A percentile compares a stretch with the other conserved stretches of the same genome.
Conservation (phyloP, 495 filamentous ascomycete species). For the Cenococcum geophilum region DNA sequence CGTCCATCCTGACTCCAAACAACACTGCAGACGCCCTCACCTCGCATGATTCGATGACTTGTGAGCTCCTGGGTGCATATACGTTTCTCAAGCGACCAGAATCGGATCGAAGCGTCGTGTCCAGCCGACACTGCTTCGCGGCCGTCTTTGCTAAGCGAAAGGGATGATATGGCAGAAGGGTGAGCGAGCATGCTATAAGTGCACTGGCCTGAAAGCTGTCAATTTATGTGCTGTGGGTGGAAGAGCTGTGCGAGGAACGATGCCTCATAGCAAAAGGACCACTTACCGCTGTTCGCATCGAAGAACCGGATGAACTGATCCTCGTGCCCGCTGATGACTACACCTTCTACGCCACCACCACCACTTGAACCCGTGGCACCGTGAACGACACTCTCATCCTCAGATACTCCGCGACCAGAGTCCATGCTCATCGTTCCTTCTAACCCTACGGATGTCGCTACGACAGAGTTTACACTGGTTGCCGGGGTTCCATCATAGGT, state of each 20-base stretch:
- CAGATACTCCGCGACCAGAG: slow-evolving; percentile 52
- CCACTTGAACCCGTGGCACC: slow-evolving; percentile 79
- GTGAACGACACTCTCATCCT: slow-evolving; percentile 62
- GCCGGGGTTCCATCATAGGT: slow-evolving; percentile 81
- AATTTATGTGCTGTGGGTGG: background rate
- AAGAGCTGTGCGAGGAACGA: background rate
- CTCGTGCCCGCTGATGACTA: slow-evolving; percentile 91
- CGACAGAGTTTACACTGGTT: slow-evolving; percentile 87
- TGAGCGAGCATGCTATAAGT: slow-evolving; percentile 98
- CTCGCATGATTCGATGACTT: slow-evolving; percentile 82
- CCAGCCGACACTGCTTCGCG: slow-evolving; percentile 92
- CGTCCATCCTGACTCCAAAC: slow-evolving; percentile 91
- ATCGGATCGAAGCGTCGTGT: slow-evolving; percentile 88
- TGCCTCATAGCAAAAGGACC: background rate
- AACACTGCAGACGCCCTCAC: slow-evolving; percentile 87
- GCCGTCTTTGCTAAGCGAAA: slow-evolving; percentile 86
- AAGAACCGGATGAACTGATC: slow-evolving; percentile 94
- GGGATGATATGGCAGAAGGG: slow-evolving; percentile 80
- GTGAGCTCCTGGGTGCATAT: slow-evolving; percentile 91
- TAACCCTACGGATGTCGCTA: slow-evolving; percentile 74
- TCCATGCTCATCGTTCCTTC: slow-evolving; percentile 64
- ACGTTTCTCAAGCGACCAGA: slow-evolving; percentile 96
- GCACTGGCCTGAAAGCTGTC: slow-evolving; percentile 70
- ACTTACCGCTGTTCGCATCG: slow-evolving; percentile 95
- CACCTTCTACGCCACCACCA: slow-evolving; percentile 67